Base-by-base conservation (phyloP, 768 basidiomycete genomes). In the Boletus rufocinnamomeus region DNA sequence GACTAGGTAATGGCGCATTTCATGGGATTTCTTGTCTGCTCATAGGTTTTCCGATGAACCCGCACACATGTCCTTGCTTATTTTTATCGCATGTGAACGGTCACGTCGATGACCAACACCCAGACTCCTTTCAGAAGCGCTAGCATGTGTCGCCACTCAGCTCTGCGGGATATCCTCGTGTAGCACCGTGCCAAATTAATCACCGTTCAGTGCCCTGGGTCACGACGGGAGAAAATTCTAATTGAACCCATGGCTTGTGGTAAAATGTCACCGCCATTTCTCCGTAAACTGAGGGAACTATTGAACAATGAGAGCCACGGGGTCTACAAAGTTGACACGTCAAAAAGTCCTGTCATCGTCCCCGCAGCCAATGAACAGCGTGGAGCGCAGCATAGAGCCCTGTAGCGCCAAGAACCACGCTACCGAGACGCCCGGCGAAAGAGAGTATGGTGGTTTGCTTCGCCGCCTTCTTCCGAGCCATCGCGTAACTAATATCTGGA, bases 401-500 rank as follows among this genome's bases (percentile, higher is more conserved):
- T 58, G 72, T 74, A 65, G 74, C 75, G 45, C 80, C 78, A 63
- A 82, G 61, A 54, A 76, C 63, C 47, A 71, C 72, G 59, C 80
- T 74, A 54, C 81, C 82, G 64, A 78, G 68, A 79, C 82, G 81
- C 25, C 80, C 82, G 16, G 80, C 68, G 50, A 73, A 69, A 52
- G 76, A 72, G 60, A 98, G 76, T 53, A 91, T 79, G 32, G 70
- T 72, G n/a, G 81, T 77, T 76, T 99, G 96, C 69, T 80, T 76
- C 59, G 74, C 78, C 56, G 88, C 88, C 73, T 85, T 87, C 69
- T 78, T 80, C 70, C 84, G 82, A 23, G 88, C 95, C 50, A 85
- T 86, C 56, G 87, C 85, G 70, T 99, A 99, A 71, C 87, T 88
- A 66, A 99, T 85, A 74, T 98, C 96, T 51, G 94, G 93, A 43